These are phyloP conservation scores for Hypomyces rosellus DNA, from an alignment of 2,329 filamentous ascomycete species.

Conservation along the genomic window DNA sequence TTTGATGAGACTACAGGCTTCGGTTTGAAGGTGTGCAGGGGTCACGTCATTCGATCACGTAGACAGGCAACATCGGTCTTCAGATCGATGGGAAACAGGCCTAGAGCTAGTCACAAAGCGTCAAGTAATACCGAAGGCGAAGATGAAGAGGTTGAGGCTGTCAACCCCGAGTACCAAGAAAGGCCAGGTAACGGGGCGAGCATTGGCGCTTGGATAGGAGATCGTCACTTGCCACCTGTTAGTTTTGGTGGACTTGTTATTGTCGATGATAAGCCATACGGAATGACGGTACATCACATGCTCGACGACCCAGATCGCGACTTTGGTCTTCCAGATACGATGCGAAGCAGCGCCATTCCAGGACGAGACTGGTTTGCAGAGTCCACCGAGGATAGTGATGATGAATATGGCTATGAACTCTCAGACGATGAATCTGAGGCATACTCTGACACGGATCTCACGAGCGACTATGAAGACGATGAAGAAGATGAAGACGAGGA, in stretches of 20 bases:
- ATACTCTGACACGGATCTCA: conserved; percentile 45
- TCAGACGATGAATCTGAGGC: conserved; percentile 55
- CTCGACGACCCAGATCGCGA: conserved; percentile 63
- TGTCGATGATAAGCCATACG: conserved; percentile 77
- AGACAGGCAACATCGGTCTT: conserved; percentile 30
- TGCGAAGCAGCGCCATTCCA: conserved; percentile 34
- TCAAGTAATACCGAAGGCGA: conserved; percentile 35
- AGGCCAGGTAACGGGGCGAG: conserved; percentile 80
- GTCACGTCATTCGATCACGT: conserved; percentile 58
- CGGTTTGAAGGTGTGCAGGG: conserved; percentile 65
- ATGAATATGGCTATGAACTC: conserved; percentile 55
- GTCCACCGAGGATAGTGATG: conserved; percentile 38
- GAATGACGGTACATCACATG: conserved; percentile 97
- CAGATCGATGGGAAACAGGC: conserved; percentile 23
- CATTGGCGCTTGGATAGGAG: conserved; percentile 82
- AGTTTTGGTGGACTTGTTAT: conserved; percentile 84
- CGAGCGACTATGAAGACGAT: conserved; percentile 45
- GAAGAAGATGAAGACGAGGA: conserved; percentile 50
- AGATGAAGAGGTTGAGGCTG: conserved; percentile 34
- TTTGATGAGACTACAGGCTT: conserved; percentile 59
- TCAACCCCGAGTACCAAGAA: conserved; percentile 72
- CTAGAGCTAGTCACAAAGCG: conserved; percentile 1
- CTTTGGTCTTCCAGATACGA: conserved; percentile 22
- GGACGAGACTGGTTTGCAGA: conserved; percentile 39
- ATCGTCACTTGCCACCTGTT: conserved; percentile 81